Conservation (phyloP, 2,329 filamentous ascomycete genomes). For the Pezicula carpinea region DNA sequence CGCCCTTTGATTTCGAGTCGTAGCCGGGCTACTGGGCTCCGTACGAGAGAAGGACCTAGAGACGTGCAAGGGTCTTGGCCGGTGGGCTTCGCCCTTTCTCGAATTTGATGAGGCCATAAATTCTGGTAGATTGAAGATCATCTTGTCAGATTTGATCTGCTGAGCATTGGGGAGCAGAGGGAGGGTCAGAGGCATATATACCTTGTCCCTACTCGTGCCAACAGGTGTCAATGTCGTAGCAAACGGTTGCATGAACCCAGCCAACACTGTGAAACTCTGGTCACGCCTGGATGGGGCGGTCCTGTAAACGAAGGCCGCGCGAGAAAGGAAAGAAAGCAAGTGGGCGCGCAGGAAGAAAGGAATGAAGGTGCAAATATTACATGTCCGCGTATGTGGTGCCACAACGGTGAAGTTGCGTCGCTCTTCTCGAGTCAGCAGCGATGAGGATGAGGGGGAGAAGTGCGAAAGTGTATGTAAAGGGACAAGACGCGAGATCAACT, state of each 20-base stretch:
- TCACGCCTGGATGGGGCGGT: conserved; percentile 18
- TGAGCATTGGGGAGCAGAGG: conserved; percentile 9
- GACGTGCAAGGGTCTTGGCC: conserved; percentile 29
- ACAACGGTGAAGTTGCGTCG: neutral
- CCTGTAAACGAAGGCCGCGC: conserved; percentile 21
- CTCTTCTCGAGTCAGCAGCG: neutral
- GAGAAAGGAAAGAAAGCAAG: conserved; percentile 10
- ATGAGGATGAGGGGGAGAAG: neutral
- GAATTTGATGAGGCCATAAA: conserved; percentile 26
- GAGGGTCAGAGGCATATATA: conserved; percentile 10
- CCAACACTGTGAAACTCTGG: conserved; percentile 24
- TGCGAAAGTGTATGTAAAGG: too few relatives aligned
- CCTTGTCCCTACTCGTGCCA: conserved; percentile 14
- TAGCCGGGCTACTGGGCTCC: conserved; percentile 20
- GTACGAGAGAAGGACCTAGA: conserved; percentile 35
- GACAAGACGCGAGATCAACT: too few relatives aligned
- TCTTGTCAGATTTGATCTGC: conserved; percentile 22
- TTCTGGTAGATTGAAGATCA: conserved; percentile 24
- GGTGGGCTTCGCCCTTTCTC: conserved; percentile 19
- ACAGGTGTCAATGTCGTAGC: neutral
- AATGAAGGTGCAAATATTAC: conserved; percentile 14
- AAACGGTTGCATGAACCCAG: conserved; percentile 23
- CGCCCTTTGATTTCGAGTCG: conserved; percentile 20
- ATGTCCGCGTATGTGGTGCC: conserved; percentile 15
- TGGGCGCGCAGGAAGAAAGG: conserved; percentile 7